Base-by-base conservation (phyloP, 1,284 basidiomycete species). In the Inonotus obliquus region DNA sequence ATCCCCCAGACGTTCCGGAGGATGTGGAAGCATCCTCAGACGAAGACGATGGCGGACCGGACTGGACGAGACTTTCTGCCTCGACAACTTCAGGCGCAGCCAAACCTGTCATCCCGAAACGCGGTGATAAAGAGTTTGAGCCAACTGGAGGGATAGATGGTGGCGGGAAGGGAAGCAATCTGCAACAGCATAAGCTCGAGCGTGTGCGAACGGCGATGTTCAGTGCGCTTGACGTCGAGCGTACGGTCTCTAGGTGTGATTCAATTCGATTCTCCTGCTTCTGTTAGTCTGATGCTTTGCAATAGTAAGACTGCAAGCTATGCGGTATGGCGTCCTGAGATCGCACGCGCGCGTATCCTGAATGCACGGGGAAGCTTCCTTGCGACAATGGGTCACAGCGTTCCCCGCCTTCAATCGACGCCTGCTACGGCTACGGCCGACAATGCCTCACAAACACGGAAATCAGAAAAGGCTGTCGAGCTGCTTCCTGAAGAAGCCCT, bases 121-220 rank as follows among this genome's bases (percentile, higher is more conserved):
- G 95, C 29, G 95, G 95, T 3, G 95, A 97, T 73, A 97, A 98
- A 72, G 94, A 97, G 68, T 98, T 96, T 68, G 96, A 98, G 73
- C 96, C 96, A 2, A 74, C 81, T 67, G 75, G 81, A 58, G 81
- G 85, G 48, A 10, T 32, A 17, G 27, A 25, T 17, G 38, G 32
- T 21, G 83, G 51, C 27, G 60, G 38, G n/a, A 59, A 91, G 61
- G 83, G 85, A 19, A 92, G 93, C 53, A 87, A 87, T 60, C 78
- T 96, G n/a, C 92, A 96, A 66, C 76, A 84, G 25, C 88, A 92
- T 72, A 79, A 87, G 45, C 77, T 92, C 19, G 85, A 89, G 62
- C 80, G 82, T 41, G 79, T 88, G 54, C 75, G 95, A 56, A 78
- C 82, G 60, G 94, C 95, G 9, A 93, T 97, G 87, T 88, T 95